phyloP scores from a whole-genome alignment of 108 stramenopile species.

The Seminavis robusta region DNA sequence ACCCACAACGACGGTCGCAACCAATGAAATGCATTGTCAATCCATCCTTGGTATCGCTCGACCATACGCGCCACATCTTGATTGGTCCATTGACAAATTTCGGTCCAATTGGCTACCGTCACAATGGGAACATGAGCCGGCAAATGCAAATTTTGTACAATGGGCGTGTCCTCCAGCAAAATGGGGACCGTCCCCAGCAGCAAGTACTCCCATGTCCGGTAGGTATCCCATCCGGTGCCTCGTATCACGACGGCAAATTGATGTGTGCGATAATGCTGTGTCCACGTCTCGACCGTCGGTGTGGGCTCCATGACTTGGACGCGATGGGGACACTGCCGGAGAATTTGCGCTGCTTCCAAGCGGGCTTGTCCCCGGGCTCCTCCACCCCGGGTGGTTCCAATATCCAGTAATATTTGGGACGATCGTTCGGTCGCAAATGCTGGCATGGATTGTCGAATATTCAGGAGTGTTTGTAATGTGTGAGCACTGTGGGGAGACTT shows the following conservation, averaged over 20 bases:
- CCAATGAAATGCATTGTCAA: constrained; percentile 1
- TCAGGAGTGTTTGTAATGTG: not conserved
- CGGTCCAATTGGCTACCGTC: constrained; percentile 6
- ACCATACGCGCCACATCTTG: not conserved
- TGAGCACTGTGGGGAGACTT: constrained; percentile 1
- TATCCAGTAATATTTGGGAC: not conserved
- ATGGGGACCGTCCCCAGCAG: constrained; percentile 9
- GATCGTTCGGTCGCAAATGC: not conserved
- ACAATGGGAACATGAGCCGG: constrained; percentile 7
- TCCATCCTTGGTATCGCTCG: constrained; percentile 3
- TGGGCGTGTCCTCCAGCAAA: too few relatives aligned
- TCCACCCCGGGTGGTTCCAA: not conserved
- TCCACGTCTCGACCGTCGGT: not conserved
- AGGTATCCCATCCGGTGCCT: constrained; percentile 10
- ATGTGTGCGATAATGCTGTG: too few relatives aligned
- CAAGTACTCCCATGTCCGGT: constrained; percentile 5
- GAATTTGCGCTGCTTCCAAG: not conserved
- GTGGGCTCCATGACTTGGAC: not conserved
- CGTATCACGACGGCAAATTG: constrained; percentile 1
- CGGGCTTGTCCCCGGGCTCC: not conserved
- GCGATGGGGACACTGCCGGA: not conserved
- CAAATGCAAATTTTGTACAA: too few relatives aligned
- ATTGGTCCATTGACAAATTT: constrained; percentile 1
- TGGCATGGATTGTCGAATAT: not conserved
- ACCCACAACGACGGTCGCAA: constrained; percentile 8